A percentile compares a stretch with the other conserved stretches of the same genome.
These are phyloP conservation scores for Russula brevipes DNA, from an alignment of 768 basidiomycete genomes.

Conservation along the genomic window DNA sequence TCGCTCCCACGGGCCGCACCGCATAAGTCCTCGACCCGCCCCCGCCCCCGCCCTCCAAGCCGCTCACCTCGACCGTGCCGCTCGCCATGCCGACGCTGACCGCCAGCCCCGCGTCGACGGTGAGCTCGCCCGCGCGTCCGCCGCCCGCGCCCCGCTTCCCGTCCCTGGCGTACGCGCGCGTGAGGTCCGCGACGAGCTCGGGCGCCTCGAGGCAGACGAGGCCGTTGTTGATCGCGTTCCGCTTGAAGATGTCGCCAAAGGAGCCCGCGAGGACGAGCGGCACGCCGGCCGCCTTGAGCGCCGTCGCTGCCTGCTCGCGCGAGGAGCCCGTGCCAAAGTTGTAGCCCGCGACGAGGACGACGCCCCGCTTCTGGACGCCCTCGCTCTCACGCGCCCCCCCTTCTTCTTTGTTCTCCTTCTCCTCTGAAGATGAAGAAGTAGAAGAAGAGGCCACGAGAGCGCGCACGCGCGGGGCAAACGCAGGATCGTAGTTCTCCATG, in stretches of 20 bases:
- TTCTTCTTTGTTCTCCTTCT: no score
- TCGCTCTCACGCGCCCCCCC: neutral
- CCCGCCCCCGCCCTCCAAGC: constrained; percentile 32
- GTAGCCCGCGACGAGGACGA: constrained; percentile 86
- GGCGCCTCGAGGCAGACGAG: constrained; percentile 93
- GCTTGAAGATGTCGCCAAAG: constrained; percentile 98
- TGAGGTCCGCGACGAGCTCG: constrained; percentile 81
- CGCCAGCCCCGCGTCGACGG: constrained; percentile 65
- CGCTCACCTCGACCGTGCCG: constrained; percentile 58
- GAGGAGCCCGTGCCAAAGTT: constrained; percentile 99
- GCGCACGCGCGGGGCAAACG: constrained; percentile 69
- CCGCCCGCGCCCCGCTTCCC: constrained; percentile 77
- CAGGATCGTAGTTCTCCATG: constrained; percentile 98
- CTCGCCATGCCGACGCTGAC: constrained; percentile 63
- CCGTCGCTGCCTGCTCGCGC: constrained; percentile 97
- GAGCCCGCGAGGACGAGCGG: constrained; percentile 95
- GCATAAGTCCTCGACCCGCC: constrained; percentile 51
- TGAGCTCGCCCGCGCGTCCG: constrained; percentile 68
- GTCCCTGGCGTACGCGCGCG: constrained; percentile 63
- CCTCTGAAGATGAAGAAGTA: constrained; percentile 16
- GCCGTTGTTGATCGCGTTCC: constrained; percentile 98
- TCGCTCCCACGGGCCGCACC: constrained; percentile 77
- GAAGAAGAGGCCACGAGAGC: constrained; percentile 34
- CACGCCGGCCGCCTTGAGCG: constrained; percentile 88
- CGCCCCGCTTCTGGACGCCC: constrained; percentile 45